phyloP scores from a whole-genome alignment of 306 rosid genomes.

The Cucumis cinereus region DNA sequence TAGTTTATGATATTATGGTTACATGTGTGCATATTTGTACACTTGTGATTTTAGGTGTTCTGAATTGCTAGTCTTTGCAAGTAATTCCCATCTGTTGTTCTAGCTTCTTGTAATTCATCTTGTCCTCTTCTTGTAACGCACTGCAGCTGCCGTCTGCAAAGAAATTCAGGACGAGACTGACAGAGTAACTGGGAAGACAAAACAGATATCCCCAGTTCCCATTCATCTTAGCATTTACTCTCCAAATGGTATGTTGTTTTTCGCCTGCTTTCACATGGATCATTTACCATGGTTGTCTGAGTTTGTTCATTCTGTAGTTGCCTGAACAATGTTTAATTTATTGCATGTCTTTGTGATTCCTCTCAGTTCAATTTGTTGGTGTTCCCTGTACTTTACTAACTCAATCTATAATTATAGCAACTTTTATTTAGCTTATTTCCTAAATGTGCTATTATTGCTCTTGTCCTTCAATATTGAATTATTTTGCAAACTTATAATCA shows the following conservation, averaged over 20 bases:
- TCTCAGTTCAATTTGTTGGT: neutral
- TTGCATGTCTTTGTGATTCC: neutral
- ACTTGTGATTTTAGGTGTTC: neutral
- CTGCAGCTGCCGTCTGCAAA: conserved; percentile 66
- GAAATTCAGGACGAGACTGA: conserved; percentile 97
- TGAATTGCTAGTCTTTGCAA: neutral
- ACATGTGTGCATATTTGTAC: neutral
- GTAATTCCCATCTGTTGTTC: neutral
- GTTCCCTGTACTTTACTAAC: neutral
- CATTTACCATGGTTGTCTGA: neutral
- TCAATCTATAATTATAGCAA: no score
- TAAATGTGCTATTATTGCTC: no score
- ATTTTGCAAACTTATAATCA: no score
- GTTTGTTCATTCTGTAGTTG: neutral
- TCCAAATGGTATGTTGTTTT: conserved; percentile 52
- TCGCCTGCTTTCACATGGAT: neutral
- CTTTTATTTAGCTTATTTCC: no score
- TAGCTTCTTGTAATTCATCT: neutral
- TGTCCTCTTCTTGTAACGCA: neutral
- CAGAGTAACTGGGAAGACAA: conserved; percentile 70
- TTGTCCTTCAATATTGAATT: no score
- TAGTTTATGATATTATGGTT: neutral
- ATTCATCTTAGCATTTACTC: conserved; percentile 98
- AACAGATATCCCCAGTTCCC: conserved; percentile 85
- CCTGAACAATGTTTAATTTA: neutral